A percentile compares a stretch with the other conserved stretches of the same genome.
phyloP scores from a whole-genome alignment of 176 grass and related monocot species.

The Themeda triandra region DNA sequence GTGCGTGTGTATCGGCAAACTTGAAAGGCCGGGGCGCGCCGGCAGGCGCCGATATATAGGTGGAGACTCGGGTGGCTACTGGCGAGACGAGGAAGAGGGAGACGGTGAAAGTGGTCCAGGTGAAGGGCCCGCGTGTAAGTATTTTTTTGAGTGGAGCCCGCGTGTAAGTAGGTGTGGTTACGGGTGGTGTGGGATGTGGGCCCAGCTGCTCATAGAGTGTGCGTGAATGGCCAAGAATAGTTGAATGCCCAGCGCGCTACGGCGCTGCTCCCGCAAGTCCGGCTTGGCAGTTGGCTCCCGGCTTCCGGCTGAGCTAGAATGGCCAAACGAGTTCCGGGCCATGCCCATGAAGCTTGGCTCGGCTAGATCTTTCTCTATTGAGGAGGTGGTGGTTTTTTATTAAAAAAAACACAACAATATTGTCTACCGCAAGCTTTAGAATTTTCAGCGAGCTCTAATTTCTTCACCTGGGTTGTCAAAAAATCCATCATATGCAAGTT shows the following conservation, averaged over 20 bases:
- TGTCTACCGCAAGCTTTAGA: background rate
- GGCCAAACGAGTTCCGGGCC: background rate
- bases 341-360: background rate
- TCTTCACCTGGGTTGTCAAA: too few relatives aligned
- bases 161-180: background rate
- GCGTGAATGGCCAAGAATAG: background rate
- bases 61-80: background rate
- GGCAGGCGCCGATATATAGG: conserved; percentile 50
- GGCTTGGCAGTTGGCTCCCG: too few relatives aligned
- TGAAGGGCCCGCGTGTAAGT: background rate
- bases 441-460: too few relatives aligned
- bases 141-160: too few relatives aligned
- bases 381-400: too few relatives aligned
- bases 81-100: background rate
- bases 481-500: too few relatives aligned
- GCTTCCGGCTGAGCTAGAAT: background rate
- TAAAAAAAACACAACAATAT: too few relatives aligned
- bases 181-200: background rate
- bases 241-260: background rate
- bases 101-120: background rate
- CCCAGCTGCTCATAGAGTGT: background rate
- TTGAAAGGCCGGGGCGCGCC: conserved; percentile 71
- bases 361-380: background rate
- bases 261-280: background rate
- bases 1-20: conserved; percentile 40